Evolutionary conservation across 495 filamentous ascomycete genomes (phyloP), one percentile per base, ranked within the genome.

Genomic region (Articulospora tetracladia): DNA sequence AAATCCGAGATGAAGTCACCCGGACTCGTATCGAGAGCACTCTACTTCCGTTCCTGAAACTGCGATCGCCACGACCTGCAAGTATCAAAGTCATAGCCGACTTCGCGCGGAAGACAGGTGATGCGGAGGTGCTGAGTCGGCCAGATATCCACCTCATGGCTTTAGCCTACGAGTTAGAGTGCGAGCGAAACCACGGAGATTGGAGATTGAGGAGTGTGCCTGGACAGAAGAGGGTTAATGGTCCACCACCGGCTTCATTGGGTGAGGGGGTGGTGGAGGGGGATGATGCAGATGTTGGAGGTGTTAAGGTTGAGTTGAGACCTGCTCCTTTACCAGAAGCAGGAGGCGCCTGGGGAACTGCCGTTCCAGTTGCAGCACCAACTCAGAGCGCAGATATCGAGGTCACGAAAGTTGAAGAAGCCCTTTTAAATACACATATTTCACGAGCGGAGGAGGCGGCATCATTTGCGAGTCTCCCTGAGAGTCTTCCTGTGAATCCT

Each of bases 71-170:
- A 12, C 80, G 71, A 3, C 82, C 91, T 6, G 83, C 84, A 44
- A 96, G 91, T 62, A 72, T 97, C 58, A 85, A 86, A 62, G 74
- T 90, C 54, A 77, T 97, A n/a, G 86, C 83, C 54, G 86, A 92
- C 59, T 97, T 98, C 73, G 89, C 93, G 52, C 83, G 86, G 44
- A 91, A 85, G 72, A 98, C 94, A 1, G 94, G 94, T 58, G 94
- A 99, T 68, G 83, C 90, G 39, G 80, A 87, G 26, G 92, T 96
- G 3, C 74, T 99, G 44, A 96, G 91, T 71, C 85, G 80, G 68
- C 86, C 90, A 4, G 94, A 99, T 85, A 75, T 98, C 47, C 86
- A 93, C 61, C 78, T 98, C 32, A 76, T 98, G 64, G 94, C 93
- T 4, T 77, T 99, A 28, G 88, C 92, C 2, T 98, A 97, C 68